A percentile compares a stretch with the other conserved stretches of the same genome.
Conservation (phyloP, 371 early-diverging fungal genomes). For the Saksenaea vasiformis region DNA sequence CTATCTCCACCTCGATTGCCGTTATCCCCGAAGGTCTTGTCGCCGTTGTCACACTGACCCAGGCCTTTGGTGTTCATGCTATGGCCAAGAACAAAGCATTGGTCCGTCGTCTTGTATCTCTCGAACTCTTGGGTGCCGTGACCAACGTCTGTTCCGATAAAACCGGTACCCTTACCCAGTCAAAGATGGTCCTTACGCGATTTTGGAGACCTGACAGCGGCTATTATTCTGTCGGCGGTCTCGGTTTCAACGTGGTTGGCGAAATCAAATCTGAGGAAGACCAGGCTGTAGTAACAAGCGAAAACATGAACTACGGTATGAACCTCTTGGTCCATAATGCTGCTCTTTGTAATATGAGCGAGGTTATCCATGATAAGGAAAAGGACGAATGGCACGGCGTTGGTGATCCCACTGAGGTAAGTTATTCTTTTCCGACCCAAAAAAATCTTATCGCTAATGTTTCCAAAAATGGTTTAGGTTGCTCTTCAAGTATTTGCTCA, state of each 20-base stretch:
- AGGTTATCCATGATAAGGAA: slow-evolving; percentile 59
- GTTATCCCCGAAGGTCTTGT: slow-evolving; percentile 96
- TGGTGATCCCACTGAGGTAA: slow-evolving; percentile 84
- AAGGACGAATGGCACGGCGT: slow-evolving; percentile 69
- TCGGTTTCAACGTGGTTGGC: slow-evolving; percentile 53
- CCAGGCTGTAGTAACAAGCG: slow-evolving; percentile 18
- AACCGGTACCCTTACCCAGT: slow-evolving; percentile 94
- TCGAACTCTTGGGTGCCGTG: slow-evolving; percentile 91
- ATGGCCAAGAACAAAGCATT: slow-evolving; percentile 86
- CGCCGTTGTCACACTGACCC: slow-evolving; percentile 87
- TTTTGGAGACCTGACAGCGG: slow-evolving; percentile 73
- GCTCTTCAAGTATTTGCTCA: slow-evolving; percentile 79
- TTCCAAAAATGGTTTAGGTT: slow-evolving; percentile 20
- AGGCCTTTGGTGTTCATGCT: slow-evolving; percentile 88
- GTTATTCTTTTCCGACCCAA: slow-evolving; percentile 36
- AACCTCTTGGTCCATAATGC: slow-evolving; percentile 49
- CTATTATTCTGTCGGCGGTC: slow-evolving; percentile 60
- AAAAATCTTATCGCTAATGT: slow-evolving; percentile 17
- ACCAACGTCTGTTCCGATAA: slow-evolving; percentile 95
- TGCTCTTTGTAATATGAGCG: slow-evolving; percentile 77
- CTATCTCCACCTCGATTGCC: slow-evolving; percentile 86
- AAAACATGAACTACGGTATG: slow-evolving; percentile 37
- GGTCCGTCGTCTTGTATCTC: slow-evolving; percentile 84
- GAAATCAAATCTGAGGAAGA: slow-evolving; percentile 30
- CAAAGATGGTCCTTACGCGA: slow-evolving; percentile 84